Base-by-base conservation (phyloP, 2,329 filamentous ascomycete genomes). In the Colletotrichum cordylinicola region DNA sequence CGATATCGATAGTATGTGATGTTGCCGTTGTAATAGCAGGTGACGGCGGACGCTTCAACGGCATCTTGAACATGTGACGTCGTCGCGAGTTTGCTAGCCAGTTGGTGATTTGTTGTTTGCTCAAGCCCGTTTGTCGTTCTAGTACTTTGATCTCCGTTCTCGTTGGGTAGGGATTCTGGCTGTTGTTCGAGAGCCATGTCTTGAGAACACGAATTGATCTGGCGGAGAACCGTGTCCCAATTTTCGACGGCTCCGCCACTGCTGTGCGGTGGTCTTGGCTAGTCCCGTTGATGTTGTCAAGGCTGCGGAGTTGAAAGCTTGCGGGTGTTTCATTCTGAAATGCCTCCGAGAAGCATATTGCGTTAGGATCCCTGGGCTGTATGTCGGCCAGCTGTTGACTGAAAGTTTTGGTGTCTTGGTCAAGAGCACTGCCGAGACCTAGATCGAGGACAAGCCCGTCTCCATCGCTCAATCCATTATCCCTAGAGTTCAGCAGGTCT, bases 201-300 rank as follows among this genome's bases (percentile, higher is more conserved):
- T 76, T 79, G 3, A 80, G 70, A 33, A 76, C 31, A 12, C 77
- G 77, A 4, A 79, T 60, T 3, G 79, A 70, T 29, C 77, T 75
- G 9, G 77, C 71, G 1, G 80, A 79, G 74, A 81, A 81, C 27
- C 80, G 76, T 1, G 77, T 72, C 9, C 80, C 80, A 55, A 79
- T 68, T 48, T 80, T 81, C 12, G 78, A 74, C 8, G 72, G 67
- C 8, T 48, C 21, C 13, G 39, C 16, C 24, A 67, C 15, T 4
- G 64, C 24, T 18, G 60, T 33, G 8, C 24, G 24, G 4, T 70
- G 67, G 48, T 3, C 24, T 27, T 15, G 12, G 27, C n/a, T 15
- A 29, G 13, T 18, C 8, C 4, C 16, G 18, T 8, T 24, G 16
- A 8, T 31, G 4, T 15, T 9, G 6, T n/a, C 21, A 9, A 35